Base-by-base conservation (phyloP, 495 filamentous ascomycete species). In the Articulospora tetracladia region DNA sequence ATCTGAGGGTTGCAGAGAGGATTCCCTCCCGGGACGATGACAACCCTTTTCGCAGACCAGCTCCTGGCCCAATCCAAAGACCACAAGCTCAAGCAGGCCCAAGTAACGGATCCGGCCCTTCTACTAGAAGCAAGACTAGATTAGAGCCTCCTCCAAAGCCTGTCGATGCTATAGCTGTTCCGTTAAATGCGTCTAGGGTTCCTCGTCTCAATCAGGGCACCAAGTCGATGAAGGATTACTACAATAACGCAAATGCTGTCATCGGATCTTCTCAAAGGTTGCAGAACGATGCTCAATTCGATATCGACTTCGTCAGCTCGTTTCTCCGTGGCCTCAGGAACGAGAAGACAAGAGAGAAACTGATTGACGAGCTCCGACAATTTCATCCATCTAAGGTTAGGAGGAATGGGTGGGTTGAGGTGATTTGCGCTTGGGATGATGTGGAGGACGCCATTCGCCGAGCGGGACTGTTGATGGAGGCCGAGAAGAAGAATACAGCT, bases 401-500 rank as follows among this genome's bases (percentile, higher is more conserved):
- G 24, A 55, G 52, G 25, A 52, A 61, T 28, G 60, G 63, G 2
- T 49, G 23, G 24, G 48, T 59, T 15, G 57, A 66, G 36, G 47
- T 66, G 49, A 28, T 66, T 22, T 65, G 62, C 22, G 39, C 47
- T 26, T 68, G 66, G 62, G 19, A 22, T n/a, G 66, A 65, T 47
- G 41, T 65, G 22, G 32, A 25, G 27, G 59, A 59, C 11, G 57
- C 34, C 1, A 20, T 67, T 19, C 27, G 41, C 19, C 26, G 28
- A 19, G 28, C 41, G 1, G 48, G 57, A 7, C 27, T 67, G 17
- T 22, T 63, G 17, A n/a, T 13, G 11, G n/a, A 36, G 6, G 27
- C 17, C 6, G 30, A 55, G 15, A 39, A 19, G 12, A 22, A 52
- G n/a, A 4, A 13, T 6, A 13, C 13, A 24, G 30, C 15, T 1